Evolutionary conservation across 306 rosid species (phyloP).

Genomic region (Vigna radiata): DNA sequence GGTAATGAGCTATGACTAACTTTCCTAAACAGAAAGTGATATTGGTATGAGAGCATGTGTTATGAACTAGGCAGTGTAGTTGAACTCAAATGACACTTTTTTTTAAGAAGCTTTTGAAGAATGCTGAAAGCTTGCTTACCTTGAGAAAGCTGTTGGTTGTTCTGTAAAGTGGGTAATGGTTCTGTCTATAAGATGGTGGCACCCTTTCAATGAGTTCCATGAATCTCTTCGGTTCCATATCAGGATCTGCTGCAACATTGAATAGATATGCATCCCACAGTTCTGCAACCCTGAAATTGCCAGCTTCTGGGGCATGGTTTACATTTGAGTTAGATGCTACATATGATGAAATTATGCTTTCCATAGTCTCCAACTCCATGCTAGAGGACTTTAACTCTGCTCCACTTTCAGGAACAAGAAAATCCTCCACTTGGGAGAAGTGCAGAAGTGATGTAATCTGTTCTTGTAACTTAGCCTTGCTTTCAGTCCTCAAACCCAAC

Average conservation of each 20-base stretch:
- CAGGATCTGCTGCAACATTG: constrained; percentile 60
- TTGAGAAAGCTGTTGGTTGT: constrained; percentile 66
- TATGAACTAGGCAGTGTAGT: constrained; percentile 17
- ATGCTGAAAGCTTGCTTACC: constrained; percentile 53
- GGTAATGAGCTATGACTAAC: neutral
- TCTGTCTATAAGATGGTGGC: constrained; percentile 65
- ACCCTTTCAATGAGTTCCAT: constrained; percentile 78
- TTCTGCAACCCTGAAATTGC: constrained; percentile 62
- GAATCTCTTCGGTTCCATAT: constrained; percentile 63
- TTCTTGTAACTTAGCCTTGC: constrained; percentile 59
- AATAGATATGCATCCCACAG: constrained; percentile 81
- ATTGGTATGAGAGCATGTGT: constrained; percentile 22
- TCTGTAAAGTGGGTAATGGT: constrained; percentile 76
- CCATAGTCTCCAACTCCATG: constrained; percentile 72
- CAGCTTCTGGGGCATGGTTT: constrained; percentile 52
- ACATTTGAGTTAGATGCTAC: constrained; percentile 55
- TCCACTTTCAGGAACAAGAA: constrained; percentile 59
- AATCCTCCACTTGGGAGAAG: constrained; percentile 68
- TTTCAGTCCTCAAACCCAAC: constrained; percentile 52
- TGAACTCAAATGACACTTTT: neutral
- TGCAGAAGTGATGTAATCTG: constrained; percentile 70
- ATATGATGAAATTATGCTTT: constrained; percentile 62
- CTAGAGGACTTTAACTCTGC: constrained; percentile 57
- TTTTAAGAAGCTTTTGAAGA: constrained; percentile 23
- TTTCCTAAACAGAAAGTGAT: neutral